Percentiles rank a stretch among this genome's conserved stretches.
Conservation (phyloP, 495 filamentous ascomycete genomes). For the Aspergillus sclerotioniger region DNA sequence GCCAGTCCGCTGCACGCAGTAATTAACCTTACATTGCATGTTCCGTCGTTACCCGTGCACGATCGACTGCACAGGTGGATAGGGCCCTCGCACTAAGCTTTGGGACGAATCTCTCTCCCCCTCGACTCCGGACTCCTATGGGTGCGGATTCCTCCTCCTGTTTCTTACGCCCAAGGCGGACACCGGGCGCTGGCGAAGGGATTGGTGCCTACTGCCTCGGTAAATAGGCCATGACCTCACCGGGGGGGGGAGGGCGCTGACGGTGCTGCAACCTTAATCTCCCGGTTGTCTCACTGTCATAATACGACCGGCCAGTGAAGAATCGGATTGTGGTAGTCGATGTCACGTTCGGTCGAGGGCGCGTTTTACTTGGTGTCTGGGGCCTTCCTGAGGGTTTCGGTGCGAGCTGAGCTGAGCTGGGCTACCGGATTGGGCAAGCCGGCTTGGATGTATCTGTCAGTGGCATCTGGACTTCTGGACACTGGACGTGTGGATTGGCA, state of each 20-base stretch:
- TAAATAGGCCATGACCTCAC: background rate
- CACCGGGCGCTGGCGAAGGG: background rate
- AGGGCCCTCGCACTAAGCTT: background rate
- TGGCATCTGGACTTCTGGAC: background rate
- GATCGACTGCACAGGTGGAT: slow-evolving; percentile 17
- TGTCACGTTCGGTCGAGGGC: background rate
- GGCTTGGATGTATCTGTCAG: background rate
- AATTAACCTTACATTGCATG: slow-evolving; percentile 32
- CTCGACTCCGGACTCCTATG: background rate
- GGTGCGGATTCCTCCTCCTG: background rate
- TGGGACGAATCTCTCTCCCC: background rate
- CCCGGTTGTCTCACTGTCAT: background rate
- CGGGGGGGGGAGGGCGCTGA: background rate
- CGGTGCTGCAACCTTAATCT: background rate
- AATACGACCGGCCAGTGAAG: background rate
- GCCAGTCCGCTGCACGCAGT: slow-evolving; percentile 22
- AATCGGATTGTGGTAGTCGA: background rate
- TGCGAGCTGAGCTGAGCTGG: background rate
- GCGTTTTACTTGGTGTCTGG: background rate
- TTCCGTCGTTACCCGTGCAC: slow-evolving; percentile 25
- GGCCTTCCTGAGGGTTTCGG: background rate
- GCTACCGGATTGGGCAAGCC: background rate
- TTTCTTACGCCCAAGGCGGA: background rate
- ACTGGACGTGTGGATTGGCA: background rate
- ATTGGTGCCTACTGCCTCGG: background rate